Conservation (phyloP, 805 yeast species). For the Lipomyces yamanashiensis region DNA sequence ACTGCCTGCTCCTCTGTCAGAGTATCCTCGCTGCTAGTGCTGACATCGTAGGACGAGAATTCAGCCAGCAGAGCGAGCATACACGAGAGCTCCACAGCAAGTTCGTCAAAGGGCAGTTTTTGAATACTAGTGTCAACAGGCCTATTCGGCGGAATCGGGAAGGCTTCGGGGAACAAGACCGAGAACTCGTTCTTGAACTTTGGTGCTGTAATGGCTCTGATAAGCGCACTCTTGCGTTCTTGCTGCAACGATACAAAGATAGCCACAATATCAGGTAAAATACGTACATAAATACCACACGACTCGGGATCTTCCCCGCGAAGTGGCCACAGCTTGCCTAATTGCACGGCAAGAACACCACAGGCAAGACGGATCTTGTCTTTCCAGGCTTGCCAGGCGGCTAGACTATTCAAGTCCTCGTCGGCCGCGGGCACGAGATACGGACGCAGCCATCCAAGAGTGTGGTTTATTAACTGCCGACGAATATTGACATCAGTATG, state of each 20-base stretch:
- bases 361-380: conserved; percentile 41
- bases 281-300: conserved; percentile 42
- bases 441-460: conserved; percentile 30
- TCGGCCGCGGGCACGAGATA: conserved; percentile 14
- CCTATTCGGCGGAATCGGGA: conserved; percentile 60
- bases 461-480: conserved; percentile 13
- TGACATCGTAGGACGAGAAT: conserved; percentile 38
- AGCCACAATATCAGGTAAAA: conserved; percentile 42
- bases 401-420: conserved; percentile 12
- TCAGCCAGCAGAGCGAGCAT: conserved; percentile 48
- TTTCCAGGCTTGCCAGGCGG: conserved; percentile 31
- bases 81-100: conserved; percentile 68
- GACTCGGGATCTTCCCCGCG: conserved; percentile 39
- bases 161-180: conserved; percentile 61
- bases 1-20: conserved; percentile 40
- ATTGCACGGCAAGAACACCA: conserved; percentile 41
- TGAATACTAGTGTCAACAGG: conserved; percentile 77
- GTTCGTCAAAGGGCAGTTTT: conserved; percentile 71
- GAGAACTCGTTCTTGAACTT: conserved; percentile 47
- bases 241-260: conserved; percentile 40
- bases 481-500: background rate
- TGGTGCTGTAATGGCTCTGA: conserved; percentile 11
- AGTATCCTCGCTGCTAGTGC: conserved; percentile 32
- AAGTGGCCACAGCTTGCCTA: conserved; percentile 42
- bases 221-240: conserved; percentile 10